A percentile compares a stretch with the other conserved stretches of the same genome.
Evolutionary conservation across 1,284 basidiomycete genomes (phyloP).

Genomic region (Marasmius fiardii): DNA sequence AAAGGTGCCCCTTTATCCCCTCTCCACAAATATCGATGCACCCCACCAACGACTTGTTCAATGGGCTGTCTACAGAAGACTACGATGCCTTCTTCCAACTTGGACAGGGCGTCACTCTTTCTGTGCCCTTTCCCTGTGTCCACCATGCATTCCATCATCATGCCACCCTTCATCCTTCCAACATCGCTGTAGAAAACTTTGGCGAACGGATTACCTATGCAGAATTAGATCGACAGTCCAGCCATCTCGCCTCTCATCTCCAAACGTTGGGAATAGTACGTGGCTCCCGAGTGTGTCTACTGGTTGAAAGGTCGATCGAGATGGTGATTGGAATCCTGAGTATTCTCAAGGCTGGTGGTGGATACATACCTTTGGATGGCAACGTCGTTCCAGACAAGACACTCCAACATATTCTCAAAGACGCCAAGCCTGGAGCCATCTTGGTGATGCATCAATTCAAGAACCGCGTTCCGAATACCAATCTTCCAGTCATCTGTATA

Average conservation of each 20-base stretch:
- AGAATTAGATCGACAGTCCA: constrained; percentile 47
- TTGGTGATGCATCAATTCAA: constrained; percentile 45
- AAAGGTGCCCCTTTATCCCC: too few relatives aligned
- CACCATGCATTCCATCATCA: constrained; percentile 54
- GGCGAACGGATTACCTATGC: constrained; percentile 43
- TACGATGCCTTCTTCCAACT: constrained; percentile 41
- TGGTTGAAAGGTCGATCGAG: constrained; percentile 49
- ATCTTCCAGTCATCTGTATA: constrained; percentile 32
- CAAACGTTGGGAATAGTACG: constrained; percentile 39
- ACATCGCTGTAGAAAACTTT: constrained; percentile 50
- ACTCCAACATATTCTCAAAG: constrained; percentile 45
- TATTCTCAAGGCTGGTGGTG: constrained; percentile 52
- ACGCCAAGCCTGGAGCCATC: constrained; percentile 41
- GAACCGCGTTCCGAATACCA: constrained; percentile 29
- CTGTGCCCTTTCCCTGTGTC: constrained; percentile 43
- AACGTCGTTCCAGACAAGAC: constrained; percentile 53
- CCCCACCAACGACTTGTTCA: constrained; percentile 11
- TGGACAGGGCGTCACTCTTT: constrained; percentile 36
- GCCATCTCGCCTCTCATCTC: constrained; percentile 43
- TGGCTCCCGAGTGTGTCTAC: constrained; percentile 48
- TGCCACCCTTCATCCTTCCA: constrained; percentile 35
- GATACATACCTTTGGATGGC: constrained; percentile 57
- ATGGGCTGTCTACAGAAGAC: constrained; percentile 34
- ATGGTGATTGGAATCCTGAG: constrained; percentile 56
- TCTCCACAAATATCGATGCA: too few relatives aligned